A percentile compares a stretch with the other conserved stretches of the same genome.
These are phyloP conservation scores for Eucalyptus globulus DNA, from an alignment of 345 rosid genomes.

Conservation along the genomic window DNA sequence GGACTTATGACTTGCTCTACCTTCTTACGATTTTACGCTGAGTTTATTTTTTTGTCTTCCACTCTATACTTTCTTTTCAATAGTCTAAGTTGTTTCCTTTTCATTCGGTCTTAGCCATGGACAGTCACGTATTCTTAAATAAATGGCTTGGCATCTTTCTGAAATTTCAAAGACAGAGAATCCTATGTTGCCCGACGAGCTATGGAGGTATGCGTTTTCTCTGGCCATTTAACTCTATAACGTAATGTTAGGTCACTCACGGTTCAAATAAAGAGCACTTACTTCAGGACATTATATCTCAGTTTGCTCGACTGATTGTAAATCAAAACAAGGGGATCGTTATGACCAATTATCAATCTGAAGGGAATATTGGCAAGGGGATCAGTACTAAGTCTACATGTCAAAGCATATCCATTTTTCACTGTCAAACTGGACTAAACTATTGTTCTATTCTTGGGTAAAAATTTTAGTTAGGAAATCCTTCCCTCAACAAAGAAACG, in stretches of 20 bases:
- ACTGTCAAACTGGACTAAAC: background rate
- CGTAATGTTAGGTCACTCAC: background rate
- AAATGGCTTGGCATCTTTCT: background rate
- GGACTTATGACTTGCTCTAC: background rate
- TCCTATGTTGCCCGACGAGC: background rate
- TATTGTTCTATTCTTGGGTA: background rate
- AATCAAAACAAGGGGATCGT: background rate
- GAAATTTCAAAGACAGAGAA: background rate
- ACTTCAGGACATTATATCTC: background rate
- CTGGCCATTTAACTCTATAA: background rate
- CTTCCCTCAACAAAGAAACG: background rate
- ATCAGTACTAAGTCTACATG: background rate
- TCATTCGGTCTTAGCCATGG: background rate
- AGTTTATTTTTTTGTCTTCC: background rate
- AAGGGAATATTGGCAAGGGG: background rate
- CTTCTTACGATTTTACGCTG: too few relatives aligned
- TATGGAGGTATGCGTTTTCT: background rate
- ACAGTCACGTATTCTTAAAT: background rate
- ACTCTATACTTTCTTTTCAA: background rate
- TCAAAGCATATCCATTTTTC: background rate
- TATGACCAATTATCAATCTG: background rate
- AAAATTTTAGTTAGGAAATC: background rate
- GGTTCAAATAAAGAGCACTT: background rate
- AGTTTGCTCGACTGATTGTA: background rate
- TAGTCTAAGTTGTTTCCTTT: background rate